Evolutionary conservation across 2,329 filamentous ascomycete species (phyloP), one percentile per base, ranked within the genome.

Genomic region (Ophiostoma sp.): DNA sequence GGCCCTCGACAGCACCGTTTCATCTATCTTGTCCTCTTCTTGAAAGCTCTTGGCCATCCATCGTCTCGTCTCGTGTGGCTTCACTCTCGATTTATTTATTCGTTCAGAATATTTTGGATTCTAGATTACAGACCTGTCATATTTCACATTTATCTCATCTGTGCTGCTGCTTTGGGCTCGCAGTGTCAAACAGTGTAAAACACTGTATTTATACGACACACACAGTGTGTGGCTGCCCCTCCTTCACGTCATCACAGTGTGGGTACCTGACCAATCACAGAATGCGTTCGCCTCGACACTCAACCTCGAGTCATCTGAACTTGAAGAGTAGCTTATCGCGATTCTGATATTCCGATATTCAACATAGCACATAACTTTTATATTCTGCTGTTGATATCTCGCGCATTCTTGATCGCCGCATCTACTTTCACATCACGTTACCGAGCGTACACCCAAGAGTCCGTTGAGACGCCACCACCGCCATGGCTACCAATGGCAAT

Each of bases 401-500:
- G 36, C 13, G 54, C 27, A 60, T 48, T n/a, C 17, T 48, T 48
- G 44, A 48, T 48, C 44, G 15, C 13, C 20, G 20, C 15, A n/a
- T n/a, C 44, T 7, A 48, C 4, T n/a, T n/a, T 48, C 44, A 20
- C 44, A 48, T 48, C 44, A 48, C 3, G 15, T 6, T 7, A 11
- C 44, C 17, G 44, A 20, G 44, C 13, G 20, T 15, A 5, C 13
- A 20, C 44, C 13, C 15, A 48, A n/a, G 17, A 5, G 17, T 15
- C 44, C 44, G 17, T 15, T 7, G 44, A 4, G 44, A 20, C 44
- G 13, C 44, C 36, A 27, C 11, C 10, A 20, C 23, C 60, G 13
- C 48, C 35, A 71, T 71, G 70, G 67, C 64, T 68, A 33, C 64
- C 41, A 41, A 69, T 36, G 41, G 67, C 60, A 54, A 48, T 36